These are phyloP conservation scores for Cladophialophora psammophila DNA, from an alignment of 2,329 filamentous ascomycete genomes.

Conservation along the genomic window DNA sequence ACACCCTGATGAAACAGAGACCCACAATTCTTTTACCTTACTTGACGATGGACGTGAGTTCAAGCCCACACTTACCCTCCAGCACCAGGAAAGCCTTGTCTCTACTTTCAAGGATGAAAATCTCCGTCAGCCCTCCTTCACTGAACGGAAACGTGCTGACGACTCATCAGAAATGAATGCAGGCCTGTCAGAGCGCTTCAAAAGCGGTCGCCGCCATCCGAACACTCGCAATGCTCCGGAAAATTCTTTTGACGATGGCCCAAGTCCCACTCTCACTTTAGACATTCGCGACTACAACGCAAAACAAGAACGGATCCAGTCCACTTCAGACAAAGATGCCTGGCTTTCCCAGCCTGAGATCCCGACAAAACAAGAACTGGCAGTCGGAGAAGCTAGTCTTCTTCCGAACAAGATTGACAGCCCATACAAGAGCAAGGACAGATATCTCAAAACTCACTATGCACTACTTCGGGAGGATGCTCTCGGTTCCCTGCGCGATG, in stretches of 20 bases:
- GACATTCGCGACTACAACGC: conserved; percentile 38
- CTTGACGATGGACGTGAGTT: conserved; percentile 13
- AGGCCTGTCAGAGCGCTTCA: conserved; percentile 37
- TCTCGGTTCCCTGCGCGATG: conserved; percentile 71
- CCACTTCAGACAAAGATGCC: conserved; percentile 42
- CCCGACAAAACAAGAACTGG: conserved; percentile 51
- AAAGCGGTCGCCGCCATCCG: conserved; percentile 17
- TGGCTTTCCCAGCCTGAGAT: conserved; percentile 52
- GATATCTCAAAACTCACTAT: conserved; percentile 78
- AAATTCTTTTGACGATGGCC: conserved; percentile 14
- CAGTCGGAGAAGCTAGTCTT: conserved; percentile 47
- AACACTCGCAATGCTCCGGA: conserved; percentile 16
- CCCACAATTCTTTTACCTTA: conserved; percentile 3
- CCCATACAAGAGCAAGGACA: conserved; percentile 66
- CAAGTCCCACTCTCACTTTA: conserved; percentile 32
- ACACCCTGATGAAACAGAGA: background rate
- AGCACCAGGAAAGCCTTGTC: background rate
- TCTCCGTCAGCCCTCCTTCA: background rate
- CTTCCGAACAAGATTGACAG: conserved; percentile 62
- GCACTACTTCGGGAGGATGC: conserved; percentile 77
- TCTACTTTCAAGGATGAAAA: background rate
- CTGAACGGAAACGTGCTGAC: conserved; percentile 2
- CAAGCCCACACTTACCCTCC: background rate
- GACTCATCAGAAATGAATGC: conserved; percentile 36
- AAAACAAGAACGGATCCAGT: conserved; percentile 43